Evolutionary conservation across 2,329 filamentous ascomycete genomes (phyloP), one percentile per base, ranked within the genome.

Genomic region (Ceratocystis cubensis): DNA sequence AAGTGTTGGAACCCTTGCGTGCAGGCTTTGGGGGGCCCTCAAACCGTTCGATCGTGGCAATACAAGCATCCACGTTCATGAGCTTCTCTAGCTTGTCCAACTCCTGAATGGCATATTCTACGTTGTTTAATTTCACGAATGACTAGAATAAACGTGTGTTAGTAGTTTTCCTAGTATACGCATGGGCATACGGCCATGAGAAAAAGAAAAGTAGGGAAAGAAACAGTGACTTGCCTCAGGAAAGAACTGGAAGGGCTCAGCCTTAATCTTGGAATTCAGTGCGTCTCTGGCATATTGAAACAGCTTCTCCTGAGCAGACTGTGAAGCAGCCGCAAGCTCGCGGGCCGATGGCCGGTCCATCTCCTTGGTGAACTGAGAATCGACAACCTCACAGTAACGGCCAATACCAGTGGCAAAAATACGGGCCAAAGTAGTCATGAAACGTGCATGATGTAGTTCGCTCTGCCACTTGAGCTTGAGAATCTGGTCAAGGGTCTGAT

Each of bases 231-330:
- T 76, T 78, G 92, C 90, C 84, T 96, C 89, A 1, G 91, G 86
- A 71, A 91, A 94, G 77, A 99, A 99, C 70, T 97, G 92, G 76
- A 97, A 99, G 0, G 94, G 94, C 73, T 96, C 93, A 50, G 94
- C 86, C 75, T 92, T 96, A 69, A 96, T 92, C 74, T 92, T 96
- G 70, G 86, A 88, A 70, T 85, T 89, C 86, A 92, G 96, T 3
- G 92, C 89, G 73, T 97, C 94, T 75, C 94, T 95, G 8, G 94
- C 94, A 73, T 93, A 86, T 71, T 95, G 89, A 78, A 97, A 85
- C 80, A 92, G 93, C 73, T 90, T 94, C 74, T 97, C 92, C 74
- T 96, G 92, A 17, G 91, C 84, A 3, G 91, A 90, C 75, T 91
- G 89, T 65, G 82, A 83, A 48, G 87, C 83, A 20, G 86, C 86